Evolutionary conservation across 768 basidiomycete genomes (phyloP).

Genomic region (Suillus subalutaceus): DNA sequence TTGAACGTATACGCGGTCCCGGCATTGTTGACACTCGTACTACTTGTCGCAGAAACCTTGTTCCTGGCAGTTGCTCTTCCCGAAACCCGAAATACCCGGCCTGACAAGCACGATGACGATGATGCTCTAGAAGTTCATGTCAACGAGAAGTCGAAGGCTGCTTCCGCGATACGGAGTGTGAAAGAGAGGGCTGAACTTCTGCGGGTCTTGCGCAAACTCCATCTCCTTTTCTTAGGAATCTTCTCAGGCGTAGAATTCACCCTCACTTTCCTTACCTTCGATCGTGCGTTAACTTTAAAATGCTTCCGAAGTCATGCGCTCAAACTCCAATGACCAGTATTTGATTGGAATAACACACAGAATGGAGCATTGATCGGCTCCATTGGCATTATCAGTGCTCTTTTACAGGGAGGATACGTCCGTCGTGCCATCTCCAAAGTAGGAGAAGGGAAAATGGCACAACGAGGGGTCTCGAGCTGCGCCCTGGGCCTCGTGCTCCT

Average conservation of each 20-base stretch:
- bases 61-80: slow-evolving; percentile 80
- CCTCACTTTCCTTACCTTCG: slow-evolving; percentile 91
- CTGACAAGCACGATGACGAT: slow-evolving; percentile 18
- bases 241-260: slow-evolving; percentile 99
- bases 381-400: slow-evolving; percentile 88
- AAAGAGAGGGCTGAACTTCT: slow-evolving; percentile 61
- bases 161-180: slow-evolving; percentile 22
- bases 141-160: slow-evolving; percentile 22
- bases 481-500: slow-evolving; percentile 71
- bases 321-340: slow-evolving; percentile 49
- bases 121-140: slow-evolving; percentile 19
- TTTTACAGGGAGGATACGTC: slow-evolving; percentile 94
- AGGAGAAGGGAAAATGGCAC: slow-evolving; percentile 84
- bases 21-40: slow-evolving; percentile 78
- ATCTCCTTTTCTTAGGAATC: slow-evolving; percentile 84
- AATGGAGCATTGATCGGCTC: slow-evolving; percentile 84
- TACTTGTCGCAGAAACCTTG: slow-evolving; percentile 77
- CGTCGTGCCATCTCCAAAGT: slow-evolving; percentile 74
- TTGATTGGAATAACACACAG: slow-evolving; percentile 88
- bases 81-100: slow-evolving; percentile 71
- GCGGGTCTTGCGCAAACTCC: slow-evolving; percentile 62
- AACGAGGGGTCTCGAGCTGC: slow-evolving; percentile 77
- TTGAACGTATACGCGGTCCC: slow-evolving; percentile 92
- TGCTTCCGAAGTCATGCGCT: neutral
- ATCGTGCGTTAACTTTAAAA: slow-evolving; percentile 53